These are phyloP conservation scores for Tetraselmis striata DNA, from an alignment of 139 green algal species.

Conservation along the genomic window DNA sequence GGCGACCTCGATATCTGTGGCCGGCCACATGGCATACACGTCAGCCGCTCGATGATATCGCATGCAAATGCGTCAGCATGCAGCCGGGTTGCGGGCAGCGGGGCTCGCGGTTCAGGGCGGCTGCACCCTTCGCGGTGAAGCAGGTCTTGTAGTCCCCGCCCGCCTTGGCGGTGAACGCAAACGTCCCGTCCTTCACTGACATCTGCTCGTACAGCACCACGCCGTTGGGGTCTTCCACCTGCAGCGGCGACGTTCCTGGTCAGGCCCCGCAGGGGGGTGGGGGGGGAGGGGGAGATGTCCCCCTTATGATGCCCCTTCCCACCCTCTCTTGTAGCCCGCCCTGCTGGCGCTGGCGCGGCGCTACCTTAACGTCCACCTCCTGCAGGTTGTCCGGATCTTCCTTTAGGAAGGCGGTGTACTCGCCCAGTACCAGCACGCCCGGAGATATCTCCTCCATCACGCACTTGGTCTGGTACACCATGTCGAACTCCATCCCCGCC, in stretches of 20 bases:
- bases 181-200: slow-evolving; percentile 44
- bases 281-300: too few species aligned
- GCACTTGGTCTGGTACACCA: background rate
- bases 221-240: slow-evolving; percentile 39
- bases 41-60: too few species aligned
- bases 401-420: slow-evolving; percentile 23
- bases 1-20: slow-evolving; percentile 52
- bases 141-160: slow-evolving; percentile 84
- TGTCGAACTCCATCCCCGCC: background rate
- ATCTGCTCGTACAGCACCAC: slow-evolving; percentile 30
- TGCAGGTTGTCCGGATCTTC: slow-evolving; percentile 3
- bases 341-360: background rate
- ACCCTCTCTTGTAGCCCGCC: too few species aligned
- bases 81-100: too few species aligned
- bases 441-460: background rate
- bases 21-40: background rate
- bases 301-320: too few species aligned
- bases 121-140: slow-evolving; percentile 64
- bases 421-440: slow-evolving; percentile 28
- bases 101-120: too few species aligned
- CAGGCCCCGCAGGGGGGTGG: too few species aligned
- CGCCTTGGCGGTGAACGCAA: slow-evolving; percentile 67
- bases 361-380: slow-evolving; percentile 27
- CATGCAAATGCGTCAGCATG: too few species aligned
- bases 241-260: too few species aligned